Evolutionary conservation across 768 basidiomycete species (phyloP), one percentile per base, ranked within the genome.

Genomic region (Serpula lacrymans): DNA sequence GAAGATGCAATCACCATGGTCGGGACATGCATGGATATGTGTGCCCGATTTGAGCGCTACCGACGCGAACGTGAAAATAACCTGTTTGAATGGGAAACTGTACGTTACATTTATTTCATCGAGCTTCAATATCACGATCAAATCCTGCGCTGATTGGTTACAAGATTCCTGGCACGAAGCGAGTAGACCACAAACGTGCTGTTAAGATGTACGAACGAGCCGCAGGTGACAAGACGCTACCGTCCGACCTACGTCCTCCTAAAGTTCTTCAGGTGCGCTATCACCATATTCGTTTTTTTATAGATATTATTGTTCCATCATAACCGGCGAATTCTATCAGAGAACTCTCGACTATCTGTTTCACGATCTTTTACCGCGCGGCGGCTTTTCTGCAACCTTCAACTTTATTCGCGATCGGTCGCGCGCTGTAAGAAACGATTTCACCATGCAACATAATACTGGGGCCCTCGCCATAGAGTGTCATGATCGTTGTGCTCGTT

Each of bases 161-260:
- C n/a, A 49, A 87, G 84, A 80, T 85, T 41, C 82, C 85, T 13
- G 84, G 83, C 9, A 89, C 86, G n/a, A 88, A 83, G 55, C 73
- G 85, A 30, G 84, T 97, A 7, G 83, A 94, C 55, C 91, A 91
- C 48, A 70, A 71, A 28, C 82, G 83, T 37, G 94, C 94, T 0
- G 95, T 98, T 32, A 96, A 97, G 57, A 86, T 85, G 57, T 99
- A 93, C 60, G 90, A 95, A 59, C 86, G 95, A 14, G 92, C 91
- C 3, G 88, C 91, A 11, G 94, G 94, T 18, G 90, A 95, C 69
- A 88, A 94, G 63, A 82, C 81, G 0, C 54, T 96, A 0, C 94
- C 95, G 2, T 92, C 90, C 1, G 95, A 99, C 59, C 69, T 99
- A 34, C 80, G 95, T 13, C 92, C 94, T 6, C 92, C 94, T 0